Evolutionary conservation across 202 grass and related monocot genomes (phyloP).

Genomic region (Schoenoplectus tabernaemontani): DNA sequence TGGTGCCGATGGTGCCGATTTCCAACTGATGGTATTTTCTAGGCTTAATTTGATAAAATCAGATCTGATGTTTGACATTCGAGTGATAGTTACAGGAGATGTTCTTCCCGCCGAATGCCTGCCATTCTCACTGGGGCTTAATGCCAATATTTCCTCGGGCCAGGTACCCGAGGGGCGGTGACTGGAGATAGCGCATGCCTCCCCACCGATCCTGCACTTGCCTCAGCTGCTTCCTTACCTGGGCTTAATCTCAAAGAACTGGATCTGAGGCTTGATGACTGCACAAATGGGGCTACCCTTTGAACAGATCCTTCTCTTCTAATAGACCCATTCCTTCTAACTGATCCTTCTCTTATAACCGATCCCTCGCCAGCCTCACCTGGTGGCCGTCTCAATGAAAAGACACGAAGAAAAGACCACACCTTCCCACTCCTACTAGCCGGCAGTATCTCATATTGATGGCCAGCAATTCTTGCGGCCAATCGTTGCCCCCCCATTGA

Average conservation of each 20-base stretch:
- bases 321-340: not conserved
- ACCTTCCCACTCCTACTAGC: constrained; percentile 4
- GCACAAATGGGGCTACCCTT: not conserved
- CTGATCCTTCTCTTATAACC: not conserved
- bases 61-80: not conserved
- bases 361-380: not conserved
- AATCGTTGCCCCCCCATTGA: constrained; percentile 41
- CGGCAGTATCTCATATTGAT: constrained; percentile 2
- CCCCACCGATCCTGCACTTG: not conserved
- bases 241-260: constrained; percentile 8
- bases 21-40: not conserved
- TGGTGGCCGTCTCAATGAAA: not conserved
- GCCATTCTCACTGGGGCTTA: not conserved
- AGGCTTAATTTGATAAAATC: not conserved
- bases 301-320: not conserved
- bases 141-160: not conserved
- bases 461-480: constrained; percentile 25
- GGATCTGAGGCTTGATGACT: not conserved
- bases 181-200: constrained; percentile 4
- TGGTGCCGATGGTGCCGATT: not conserved
- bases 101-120: not conserved
- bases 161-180: not conserved
- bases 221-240: not conserved
- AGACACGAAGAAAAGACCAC: constrained; percentile 12
- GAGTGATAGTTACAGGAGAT: not conserved